Percentiles rank a stretch among this genome's conserved stretches.
Evolutionary conservation across 164 flowering plant genomes (phyloP).

Genomic region (Umbellularia californica): DNA sequence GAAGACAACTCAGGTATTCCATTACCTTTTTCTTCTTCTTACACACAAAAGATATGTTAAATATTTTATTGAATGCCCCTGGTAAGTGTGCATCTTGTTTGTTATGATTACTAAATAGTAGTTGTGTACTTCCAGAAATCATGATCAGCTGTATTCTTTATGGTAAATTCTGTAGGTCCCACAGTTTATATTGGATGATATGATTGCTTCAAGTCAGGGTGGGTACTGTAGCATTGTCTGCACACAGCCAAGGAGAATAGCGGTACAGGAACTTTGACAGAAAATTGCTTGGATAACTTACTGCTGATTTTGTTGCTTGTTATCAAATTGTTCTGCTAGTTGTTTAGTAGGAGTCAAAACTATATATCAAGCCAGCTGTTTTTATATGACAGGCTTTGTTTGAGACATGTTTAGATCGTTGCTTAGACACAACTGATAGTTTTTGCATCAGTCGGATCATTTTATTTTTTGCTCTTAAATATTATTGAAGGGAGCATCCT

Average conservation of each 20-base stretch:
- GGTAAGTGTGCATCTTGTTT: background rate
- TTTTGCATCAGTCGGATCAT: background rate
- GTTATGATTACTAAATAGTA: background rate
- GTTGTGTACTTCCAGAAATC: slow-evolving; percentile 1
- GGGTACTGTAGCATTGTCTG: slow-evolving; percentile 82
- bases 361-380: background rate
- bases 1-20: slow-evolving; percentile 85
- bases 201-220: slow-evolving; percentile 77
- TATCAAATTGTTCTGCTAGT: background rate
- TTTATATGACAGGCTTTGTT: background rate
- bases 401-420: background rate
- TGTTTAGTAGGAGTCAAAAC: background rate
- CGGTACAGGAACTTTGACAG: slow-evolving; percentile 39
- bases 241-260: slow-evolving; percentile 98
- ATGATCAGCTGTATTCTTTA: slow-evolving; percentile 4
- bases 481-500: background rate
- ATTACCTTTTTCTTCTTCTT: background rate
- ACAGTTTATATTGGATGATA: slow-evolving; percentile 86
- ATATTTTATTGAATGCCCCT: too few relatives aligned
- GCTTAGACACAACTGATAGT: background rate
- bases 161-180: slow-evolving; percentile 60
- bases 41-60: background rate
- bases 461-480: background rate
- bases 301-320: background rate
- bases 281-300: background rate